Percentiles rank a stretch among this genome's conserved stretches.
Evolutionary conservation across 202 grass and related monocot species (phyloP).

Genomic region (Panicum virgatum): DNA sequence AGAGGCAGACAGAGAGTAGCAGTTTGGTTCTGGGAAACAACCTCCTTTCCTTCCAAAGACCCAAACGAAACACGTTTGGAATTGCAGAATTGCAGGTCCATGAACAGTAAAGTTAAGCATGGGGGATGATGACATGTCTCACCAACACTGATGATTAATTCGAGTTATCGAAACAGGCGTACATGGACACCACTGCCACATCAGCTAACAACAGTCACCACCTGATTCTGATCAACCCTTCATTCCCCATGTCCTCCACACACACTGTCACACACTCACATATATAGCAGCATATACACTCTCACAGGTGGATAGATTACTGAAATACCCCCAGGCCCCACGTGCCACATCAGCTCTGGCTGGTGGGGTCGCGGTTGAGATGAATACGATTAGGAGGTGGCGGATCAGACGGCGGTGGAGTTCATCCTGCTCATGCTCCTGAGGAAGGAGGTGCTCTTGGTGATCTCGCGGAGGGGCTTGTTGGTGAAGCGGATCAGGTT

Average conservation of each 20-base stretch:
- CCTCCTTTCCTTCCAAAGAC: no score
- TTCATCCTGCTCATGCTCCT: conserved; percentile 66
- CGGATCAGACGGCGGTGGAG: conserved; percentile 8
- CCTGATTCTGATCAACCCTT: background rate
- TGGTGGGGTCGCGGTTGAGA: no score
- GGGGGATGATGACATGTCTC: background rate
- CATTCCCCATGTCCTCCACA: background rate
- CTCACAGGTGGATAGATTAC: background rate
- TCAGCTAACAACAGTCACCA: no score
- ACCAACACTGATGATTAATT: background rate
- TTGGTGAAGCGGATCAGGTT: conserved; percentile 99
- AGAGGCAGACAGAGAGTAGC: no score
- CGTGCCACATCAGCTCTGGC: background rate
- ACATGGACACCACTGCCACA: background rate
- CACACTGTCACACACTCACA: background rate
- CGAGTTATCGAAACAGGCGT: background rate
- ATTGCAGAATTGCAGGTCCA: no score
- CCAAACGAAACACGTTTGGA: no score
- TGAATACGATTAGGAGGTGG: no score
- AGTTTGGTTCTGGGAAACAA: no score
- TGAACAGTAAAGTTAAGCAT: background rate
- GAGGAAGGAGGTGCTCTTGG: conserved; percentile 83
- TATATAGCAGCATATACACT: background rate
- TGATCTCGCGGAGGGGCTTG: conserved; percentile 91
- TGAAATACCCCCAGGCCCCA: background rate